Conservation (phyloP, 129 eudicot genomes). For the Centaurea solstitialis region DNA sequence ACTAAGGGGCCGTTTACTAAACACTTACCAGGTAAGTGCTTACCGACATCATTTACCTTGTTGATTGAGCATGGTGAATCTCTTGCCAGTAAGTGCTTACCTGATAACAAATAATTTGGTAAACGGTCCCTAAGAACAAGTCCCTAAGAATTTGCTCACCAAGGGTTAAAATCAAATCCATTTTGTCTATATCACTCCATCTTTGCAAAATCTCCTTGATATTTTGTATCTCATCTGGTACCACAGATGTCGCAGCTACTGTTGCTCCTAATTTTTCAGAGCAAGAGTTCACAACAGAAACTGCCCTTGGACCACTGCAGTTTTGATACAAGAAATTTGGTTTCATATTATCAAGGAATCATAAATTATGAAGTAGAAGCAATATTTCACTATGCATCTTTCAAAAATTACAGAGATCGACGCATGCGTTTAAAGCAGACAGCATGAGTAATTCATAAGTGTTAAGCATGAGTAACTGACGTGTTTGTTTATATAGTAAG, state of each 20-base stretch:
- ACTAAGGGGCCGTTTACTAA: background rate
- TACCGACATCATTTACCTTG: no score
- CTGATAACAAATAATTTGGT: no score
- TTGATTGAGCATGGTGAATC: no score
- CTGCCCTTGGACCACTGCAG: constrained; percentile 94
- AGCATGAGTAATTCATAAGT: background rate
- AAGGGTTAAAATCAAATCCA: constrained; percentile 93
- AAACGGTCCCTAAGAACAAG: background rate
- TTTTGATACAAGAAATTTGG: background rate
- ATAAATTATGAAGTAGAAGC: background rate
- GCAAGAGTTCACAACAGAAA: constrained; percentile 71
- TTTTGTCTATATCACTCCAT: constrained; percentile 89
- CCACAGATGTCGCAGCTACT: constrained; percentile 88
- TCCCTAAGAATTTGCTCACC: constrained; percentile 42
- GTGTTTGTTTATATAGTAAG: background rate
- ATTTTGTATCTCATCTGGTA: constrained; percentile 71
- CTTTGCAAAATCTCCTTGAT: constrained; percentile 63
- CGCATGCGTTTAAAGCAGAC: background rate
- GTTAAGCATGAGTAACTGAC: background rate
- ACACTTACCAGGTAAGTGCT: no score
- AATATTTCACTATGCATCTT: background rate
- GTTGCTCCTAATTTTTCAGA: constrained; percentile 82
- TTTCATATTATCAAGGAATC: constrained; percentile 1
- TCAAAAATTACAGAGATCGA: background rate
- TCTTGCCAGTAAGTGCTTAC: no score